Percentiles rank a stretch among this genome's conserved stretches.
Conservation (phyloP, 2,329 filamentous ascomycete genomes). For the Colletotrichum liaoningense region DNA sequence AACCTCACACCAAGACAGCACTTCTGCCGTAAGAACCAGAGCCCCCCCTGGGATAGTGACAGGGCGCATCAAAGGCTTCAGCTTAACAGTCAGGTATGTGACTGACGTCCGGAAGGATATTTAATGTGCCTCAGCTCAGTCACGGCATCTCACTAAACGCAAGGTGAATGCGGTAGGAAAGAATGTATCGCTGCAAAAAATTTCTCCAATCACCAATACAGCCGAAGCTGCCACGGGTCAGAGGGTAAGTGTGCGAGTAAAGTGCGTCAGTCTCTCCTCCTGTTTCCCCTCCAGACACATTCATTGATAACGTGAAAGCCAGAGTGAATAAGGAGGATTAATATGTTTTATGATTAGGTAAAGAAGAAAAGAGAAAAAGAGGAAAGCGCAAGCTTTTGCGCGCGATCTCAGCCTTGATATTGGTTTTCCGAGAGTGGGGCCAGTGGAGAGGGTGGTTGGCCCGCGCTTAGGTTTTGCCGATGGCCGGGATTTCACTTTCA, state of each 20-base stretch:
- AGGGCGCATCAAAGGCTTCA: background rate
- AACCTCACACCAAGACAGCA: background rate
- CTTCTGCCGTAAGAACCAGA: no score
- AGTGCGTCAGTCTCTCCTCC: constrained; percentile 69
- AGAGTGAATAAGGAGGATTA: constrained; percentile 77
- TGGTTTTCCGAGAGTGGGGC: background rate
- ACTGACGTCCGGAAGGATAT: background rate
- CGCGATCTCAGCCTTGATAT: constrained; percentile 37
- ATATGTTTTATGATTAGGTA: constrained; percentile 46
- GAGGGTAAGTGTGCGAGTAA: constrained; percentile 61
- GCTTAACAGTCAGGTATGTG: background rate
- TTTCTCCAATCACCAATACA: constrained; percentile 48
- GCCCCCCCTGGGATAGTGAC: no score
- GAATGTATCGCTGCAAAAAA: constrained; percentile 45
- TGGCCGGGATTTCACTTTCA: constrained; percentile 8
- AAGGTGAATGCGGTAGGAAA: background rate
- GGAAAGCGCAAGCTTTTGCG: background rate
- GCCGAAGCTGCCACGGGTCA: constrained; percentile 49
- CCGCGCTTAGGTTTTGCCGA: constrained; percentile 22
- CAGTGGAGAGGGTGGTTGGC: background rate
- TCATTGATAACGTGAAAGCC: constrained; percentile 64
- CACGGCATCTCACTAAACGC: background rate
- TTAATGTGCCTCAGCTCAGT: background rate
- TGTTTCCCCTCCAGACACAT: constrained; percentile 76
- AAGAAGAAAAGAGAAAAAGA: constrained; percentile 41